Base-by-base conservation (phyloP, 345 rosid genomes). In the Psidium friedrichsthalianum region DNA sequence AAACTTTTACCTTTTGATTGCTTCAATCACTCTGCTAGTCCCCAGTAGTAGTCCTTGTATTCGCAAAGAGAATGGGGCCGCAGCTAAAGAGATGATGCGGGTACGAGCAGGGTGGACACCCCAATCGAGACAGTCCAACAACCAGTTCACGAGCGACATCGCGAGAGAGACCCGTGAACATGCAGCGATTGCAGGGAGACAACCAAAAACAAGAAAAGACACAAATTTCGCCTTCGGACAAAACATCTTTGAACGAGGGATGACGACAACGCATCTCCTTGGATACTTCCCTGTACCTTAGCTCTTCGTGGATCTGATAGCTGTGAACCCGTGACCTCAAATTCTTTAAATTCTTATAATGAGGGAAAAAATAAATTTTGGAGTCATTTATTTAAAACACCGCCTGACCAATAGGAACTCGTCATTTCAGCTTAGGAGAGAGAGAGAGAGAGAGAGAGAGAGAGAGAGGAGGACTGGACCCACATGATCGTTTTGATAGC, bases 121-220 rank as follows among this genome's bases (percentile, higher is more conserved):
- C 25, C 78, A 22, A 5, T 36, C 11, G 36, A 42, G 86, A 83
- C 47, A 44, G 51, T 53, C 51, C 82, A 82, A 64, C 55, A 56
- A 82, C 15, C 44, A 84, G 86, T 87, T 88, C 91, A 87, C 91
- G 81, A 58, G 91, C 42, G 64, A 69, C 47, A 16, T n/a, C 42
- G 74, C 7, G 14, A 32, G 88, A 78, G 57, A 51, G 84, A 84
- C 88, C 91, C 91, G 91, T 90, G 91, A 90, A 56, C 81, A 22
- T 51, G 83, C 87, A 84, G 86, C 83, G 85, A 83, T 59, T 87
- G 80, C 81, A 53, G 86, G 86, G 44, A 82, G 42, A 83, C 47
- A 86, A 85, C 53, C 51, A 9, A 84, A 82, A 55, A 61, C 87
- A 84, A 85, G 82, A 53, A 82, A 53, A 83, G 57, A 36, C 88